A percentile compares a stretch with the other conserved stretches of the same genome.
Evolutionary conservation across 768 basidiomycete genomes (phyloP).

Genomic region (Leccinum truebloodii): DNA sequence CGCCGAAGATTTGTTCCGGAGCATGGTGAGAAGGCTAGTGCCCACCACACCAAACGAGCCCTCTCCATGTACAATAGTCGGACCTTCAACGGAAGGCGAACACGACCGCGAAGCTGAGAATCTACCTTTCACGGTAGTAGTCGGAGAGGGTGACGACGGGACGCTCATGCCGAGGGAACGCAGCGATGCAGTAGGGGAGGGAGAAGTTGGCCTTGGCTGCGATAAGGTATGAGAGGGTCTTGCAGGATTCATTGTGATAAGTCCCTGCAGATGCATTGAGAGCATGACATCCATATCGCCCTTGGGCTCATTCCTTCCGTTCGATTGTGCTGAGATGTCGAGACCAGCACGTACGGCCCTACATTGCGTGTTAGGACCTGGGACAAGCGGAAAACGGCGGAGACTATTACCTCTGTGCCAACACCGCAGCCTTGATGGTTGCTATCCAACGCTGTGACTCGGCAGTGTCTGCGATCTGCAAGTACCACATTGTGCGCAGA

Average conservation of each 20-base stretch:
- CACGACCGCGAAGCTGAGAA: conserved; percentile 26
- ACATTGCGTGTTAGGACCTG: conserved; percentile 2
- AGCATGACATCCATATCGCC: conserved; percentile 86
- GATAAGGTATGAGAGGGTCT: conserved; percentile 12
- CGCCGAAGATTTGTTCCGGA: conserved; percentile 47
- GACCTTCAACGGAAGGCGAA: conserved; percentile 43
- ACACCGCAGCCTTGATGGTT: conserved; percentile 68
- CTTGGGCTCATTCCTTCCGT: conserved; percentile 57
- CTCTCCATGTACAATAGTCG: conserved; percentile 42
- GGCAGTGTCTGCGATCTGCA: conserved; percentile 60
- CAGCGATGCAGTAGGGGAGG: conserved; percentile 31
- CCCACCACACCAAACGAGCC: conserved; percentile 62
- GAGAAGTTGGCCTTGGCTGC: conserved; percentile 25
- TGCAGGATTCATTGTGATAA: conserved; percentile 37
- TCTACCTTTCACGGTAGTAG: conserved; percentile 22
- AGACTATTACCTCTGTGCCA: conserved; percentile 60
- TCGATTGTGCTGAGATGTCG: conserved; percentile 43
- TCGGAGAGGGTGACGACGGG: conserved; percentile 20
- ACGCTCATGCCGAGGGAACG: conserved; percentile 27
- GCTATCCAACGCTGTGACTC: conserved; percentile 79
- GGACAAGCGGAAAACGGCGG: not conserved
- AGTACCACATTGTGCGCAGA: conserved; percentile 47
- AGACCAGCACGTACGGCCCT: conserved; percentile 74
- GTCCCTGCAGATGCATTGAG: conserved; percentile 71
- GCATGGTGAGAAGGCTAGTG: conserved; percentile 53